Conservation (phyloP, 2,329 filamentous ascomycete species). For the Elsinoe australis region DNA sequence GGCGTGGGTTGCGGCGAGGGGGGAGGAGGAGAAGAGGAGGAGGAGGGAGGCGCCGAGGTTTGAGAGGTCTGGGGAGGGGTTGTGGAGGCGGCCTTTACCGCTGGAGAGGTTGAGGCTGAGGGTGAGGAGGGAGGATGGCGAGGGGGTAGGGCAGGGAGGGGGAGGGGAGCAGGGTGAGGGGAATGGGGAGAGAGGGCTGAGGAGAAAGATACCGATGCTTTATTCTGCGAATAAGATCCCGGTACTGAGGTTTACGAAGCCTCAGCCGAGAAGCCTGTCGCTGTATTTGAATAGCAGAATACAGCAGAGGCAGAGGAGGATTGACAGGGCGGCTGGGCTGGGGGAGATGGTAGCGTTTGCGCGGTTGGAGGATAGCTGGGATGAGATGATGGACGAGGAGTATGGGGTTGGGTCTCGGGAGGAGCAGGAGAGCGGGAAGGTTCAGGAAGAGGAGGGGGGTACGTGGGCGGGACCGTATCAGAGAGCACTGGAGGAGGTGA, state of each 20-base stretch:
- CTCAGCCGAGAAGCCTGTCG: slow-evolving; percentile 54
- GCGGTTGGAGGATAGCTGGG: slow-evolving; percentile 44
- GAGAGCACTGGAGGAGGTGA: slow-evolving; percentile 18
- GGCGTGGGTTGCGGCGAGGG: neutral
- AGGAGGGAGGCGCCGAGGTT: slow-evolving; percentile 10
- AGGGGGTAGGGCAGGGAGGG: neutral
- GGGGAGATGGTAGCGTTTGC: slow-evolving; percentile 37
- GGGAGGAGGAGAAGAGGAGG: slow-evolving; percentile 18
- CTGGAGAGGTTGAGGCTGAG: neutral
- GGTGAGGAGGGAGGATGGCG: neutral
- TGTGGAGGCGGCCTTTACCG: neutral
- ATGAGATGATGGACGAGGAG: slow-evolving; percentile 31
- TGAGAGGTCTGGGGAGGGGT: neutral
- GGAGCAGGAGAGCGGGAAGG: slow-evolving; percentile 16
- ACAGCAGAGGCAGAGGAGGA: slow-evolving; percentile 36
- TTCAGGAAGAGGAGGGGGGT: slow-evolving; percentile 18
- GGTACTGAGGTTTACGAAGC: slow-evolving; percentile 60
- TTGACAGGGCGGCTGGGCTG: slow-evolving; percentile 35
- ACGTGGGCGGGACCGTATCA: slow-evolving; percentile 30
- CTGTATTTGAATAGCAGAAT: slow-evolving; percentile 50
- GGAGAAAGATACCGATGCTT: slow-evolving; percentile 46
- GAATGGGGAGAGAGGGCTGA: neutral
- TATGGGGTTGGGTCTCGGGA: slow-evolving; percentile 17
- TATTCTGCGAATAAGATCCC: slow-evolving; percentile 50
- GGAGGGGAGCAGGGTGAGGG: neutral